Conservation (phyloP, 225 moss, liverwort and hornwort species). For the Straminergon stramineum region DNA sequence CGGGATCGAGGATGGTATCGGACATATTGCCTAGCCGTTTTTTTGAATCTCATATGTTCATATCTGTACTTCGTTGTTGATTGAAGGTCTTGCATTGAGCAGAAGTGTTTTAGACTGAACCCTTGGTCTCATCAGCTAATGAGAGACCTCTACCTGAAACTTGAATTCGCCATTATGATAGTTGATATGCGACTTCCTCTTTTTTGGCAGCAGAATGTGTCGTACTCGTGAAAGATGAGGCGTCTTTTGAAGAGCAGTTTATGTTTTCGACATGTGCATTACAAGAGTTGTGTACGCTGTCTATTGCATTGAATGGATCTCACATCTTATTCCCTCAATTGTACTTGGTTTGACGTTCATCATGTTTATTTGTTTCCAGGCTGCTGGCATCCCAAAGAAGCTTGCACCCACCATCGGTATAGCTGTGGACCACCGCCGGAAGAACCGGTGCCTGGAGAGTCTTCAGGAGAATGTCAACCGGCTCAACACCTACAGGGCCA, state of each 20-base stretch:
- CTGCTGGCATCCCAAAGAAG: conserved; percentile 66
- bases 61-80: background rate
- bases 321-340: background rate
- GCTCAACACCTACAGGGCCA: conserved; percentile 69
- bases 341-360: background rate
- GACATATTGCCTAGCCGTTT: too few species aligned
- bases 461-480: conserved; percentile 63
- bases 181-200: background rate
- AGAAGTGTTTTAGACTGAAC: background rate
- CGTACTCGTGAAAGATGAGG: background rate
- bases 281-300: too few species aligned
- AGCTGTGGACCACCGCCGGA: conserved; percentile 74
- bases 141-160: background rate
- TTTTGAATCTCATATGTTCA: too few species aligned
- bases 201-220: background rate
- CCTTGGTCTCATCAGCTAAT: background rate
- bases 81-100: background rate
- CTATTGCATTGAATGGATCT: background rate
- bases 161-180: background rate
- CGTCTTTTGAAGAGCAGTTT: too few species aligned
- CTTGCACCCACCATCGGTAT: conserved; percentile 77
- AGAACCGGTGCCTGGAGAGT: conserved; percentile 77
- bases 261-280: too few species aligned
- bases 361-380: background rate
- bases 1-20: background rate